Evolutionary conservation across 441 rosid genomes (phyloP).

Genomic region (Corymbia citriodora): DNA sequence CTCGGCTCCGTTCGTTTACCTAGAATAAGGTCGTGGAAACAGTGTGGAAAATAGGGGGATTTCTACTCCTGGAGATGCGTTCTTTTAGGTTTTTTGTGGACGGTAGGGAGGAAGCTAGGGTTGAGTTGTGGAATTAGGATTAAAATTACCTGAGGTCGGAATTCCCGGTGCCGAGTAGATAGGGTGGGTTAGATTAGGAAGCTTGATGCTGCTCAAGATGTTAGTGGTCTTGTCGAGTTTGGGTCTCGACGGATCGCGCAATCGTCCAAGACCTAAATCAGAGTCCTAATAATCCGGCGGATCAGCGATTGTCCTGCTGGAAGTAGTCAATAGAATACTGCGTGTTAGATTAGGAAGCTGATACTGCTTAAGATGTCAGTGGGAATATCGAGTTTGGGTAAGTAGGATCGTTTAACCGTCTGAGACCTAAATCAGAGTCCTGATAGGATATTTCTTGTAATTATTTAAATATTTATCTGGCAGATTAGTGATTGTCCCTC

Average conservation of each 20-base stretch:
- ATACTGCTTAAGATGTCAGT: no score
- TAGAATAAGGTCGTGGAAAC: not conserved
- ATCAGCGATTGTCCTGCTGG: not conserved
- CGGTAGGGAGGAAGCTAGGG: not conserved
- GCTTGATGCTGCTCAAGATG: not conserved
- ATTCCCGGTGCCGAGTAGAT: not conserved
- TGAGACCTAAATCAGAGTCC: no score
- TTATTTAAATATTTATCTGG: no score
- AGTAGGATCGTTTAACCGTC: no score
- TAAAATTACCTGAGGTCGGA: not conserved
- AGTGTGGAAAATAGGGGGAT: not conserved
- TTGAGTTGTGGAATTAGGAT: not conserved
- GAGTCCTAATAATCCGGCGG: not conserved
- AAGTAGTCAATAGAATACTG: rapidly evolving
- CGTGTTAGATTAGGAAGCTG: no score
- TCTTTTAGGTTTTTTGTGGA: not conserved
- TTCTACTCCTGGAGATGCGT: not conserved
- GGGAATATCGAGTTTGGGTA: no score
- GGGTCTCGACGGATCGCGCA: not conserved
- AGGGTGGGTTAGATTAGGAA: not conserved
- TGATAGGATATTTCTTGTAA: no score
- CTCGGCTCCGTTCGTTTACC: not conserved
- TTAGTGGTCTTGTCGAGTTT: not conserved
- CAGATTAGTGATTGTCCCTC: not conserved
- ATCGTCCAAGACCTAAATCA: not conserved